Evolutionary conservation across 2,329 filamentous ascomycete species (phyloP).

Genomic region (Fonsecaea pedrosoi): DNA sequence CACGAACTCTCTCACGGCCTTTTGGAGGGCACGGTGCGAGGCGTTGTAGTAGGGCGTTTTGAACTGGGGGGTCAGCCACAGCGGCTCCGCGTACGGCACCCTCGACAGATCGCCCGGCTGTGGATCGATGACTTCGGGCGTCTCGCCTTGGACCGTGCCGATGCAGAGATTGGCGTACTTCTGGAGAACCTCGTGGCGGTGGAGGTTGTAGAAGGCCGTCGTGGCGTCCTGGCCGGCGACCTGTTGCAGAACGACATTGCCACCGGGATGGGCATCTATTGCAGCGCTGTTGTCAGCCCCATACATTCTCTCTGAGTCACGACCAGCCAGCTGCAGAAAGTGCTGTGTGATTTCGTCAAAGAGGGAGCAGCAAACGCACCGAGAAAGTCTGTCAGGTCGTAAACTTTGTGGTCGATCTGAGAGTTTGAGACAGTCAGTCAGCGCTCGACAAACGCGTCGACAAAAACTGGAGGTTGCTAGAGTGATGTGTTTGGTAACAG

Average conservation of each 20-base stretch:
- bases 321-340: neutral
- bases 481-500: neutral
- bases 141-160: conserved; percentile 77
- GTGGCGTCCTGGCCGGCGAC: conserved; percentile 53
- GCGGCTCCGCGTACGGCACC: conserved; percentile 83
- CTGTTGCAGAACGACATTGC: conserved; percentile 50
- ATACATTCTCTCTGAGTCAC: neutral
- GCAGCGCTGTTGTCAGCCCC: neutral
- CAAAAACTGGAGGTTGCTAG: neutral
- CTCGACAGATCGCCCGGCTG: conserved; percentile 73
- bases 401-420: conserved; percentile 64
- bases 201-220: conserved; percentile 74
- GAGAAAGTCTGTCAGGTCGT: conserved; percentile 64
- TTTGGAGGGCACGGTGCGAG: conserved; percentile 70
- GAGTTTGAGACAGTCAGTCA: neutral
- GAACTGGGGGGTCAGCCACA: conserved; percentile 80
- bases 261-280: conserved; percentile 61
- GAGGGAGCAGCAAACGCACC: conserved; percentile 16
- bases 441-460: neutral
- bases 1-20: conserved; percentile 70
- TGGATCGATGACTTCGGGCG: conserved; percentile 72
- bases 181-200: conserved; percentile 84
- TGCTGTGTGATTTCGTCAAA: neutral
- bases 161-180: conserved; percentile 79
- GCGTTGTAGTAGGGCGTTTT: conserved; percentile 74